phyloP scores from a whole-genome alignment of 805 yeast genomes.

The Yamadazyma nakazawae region DNA sequence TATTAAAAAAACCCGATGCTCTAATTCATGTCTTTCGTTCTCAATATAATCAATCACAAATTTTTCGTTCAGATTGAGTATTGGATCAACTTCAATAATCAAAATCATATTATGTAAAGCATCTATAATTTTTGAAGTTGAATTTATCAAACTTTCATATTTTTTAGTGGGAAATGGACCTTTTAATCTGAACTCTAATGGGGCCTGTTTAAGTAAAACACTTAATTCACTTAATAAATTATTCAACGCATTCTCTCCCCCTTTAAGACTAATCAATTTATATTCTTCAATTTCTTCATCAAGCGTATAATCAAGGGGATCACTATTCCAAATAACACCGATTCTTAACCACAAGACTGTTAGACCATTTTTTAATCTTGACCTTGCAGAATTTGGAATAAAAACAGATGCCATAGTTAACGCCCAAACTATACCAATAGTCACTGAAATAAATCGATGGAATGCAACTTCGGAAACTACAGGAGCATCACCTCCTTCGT shows the following conservation, averaged over 20 bases:
- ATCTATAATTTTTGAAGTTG: constrained; percentile 66
- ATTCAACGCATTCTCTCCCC: constrained; percentile 48
- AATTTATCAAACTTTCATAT: constrained; percentile 48
- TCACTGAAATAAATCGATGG: constrained; percentile 72
- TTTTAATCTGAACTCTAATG: constrained; percentile 69
- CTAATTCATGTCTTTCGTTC: constrained; percentile 63
- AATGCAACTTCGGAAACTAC: constrained; percentile 70
- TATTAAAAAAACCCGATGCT: constrained; percentile 66
- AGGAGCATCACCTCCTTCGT: constrained; percentile 70
- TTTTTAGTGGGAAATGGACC: constrained; percentile 61
- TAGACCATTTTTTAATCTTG: constrained; percentile 60
- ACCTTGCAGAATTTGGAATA: constrained; percentile 74
- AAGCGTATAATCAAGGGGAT: constrained; percentile 53
- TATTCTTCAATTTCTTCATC: constrained; percentile 16
- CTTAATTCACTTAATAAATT: constrained; percentile 59
- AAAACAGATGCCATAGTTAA: constrained; percentile 60
- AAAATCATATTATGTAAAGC: constrained; percentile 71
- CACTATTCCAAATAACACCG: constrained; percentile 79
- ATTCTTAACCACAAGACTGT: constrained; percentile 72
- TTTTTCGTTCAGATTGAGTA: constrained; percentile 49
- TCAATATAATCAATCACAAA: constrained; percentile 52
- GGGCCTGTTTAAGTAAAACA: constrained; percentile 61
- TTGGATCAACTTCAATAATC: constrained; percentile 61
- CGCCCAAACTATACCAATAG: constrained; percentile 76
- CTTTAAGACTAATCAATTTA: constrained; percentile 42